Base-by-base conservation (phyloP, 2,329 filamentous ascomycete genomes). In the Ophiobolus disseminans region DNA sequence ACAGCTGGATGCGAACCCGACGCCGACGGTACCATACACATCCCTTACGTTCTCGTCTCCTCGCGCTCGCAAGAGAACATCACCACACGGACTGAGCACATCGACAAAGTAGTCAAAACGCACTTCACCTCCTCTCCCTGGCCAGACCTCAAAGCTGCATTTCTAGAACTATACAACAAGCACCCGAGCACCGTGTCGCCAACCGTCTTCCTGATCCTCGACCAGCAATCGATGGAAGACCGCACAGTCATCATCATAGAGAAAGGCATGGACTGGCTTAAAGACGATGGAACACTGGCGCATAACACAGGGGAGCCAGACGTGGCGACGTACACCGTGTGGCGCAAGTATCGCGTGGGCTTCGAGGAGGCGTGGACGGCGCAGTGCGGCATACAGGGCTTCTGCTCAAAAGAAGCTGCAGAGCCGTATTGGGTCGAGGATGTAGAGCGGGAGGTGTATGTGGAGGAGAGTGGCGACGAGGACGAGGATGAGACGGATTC, bases 221-320 rank as follows among this genome's bases (percentile, higher is more conserved):
- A 53, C 32, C 19, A 46, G 17, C 41, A 50, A 22, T 50, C 41
- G 13, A 40, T 22, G 11, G 31, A 48, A 14, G 50, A 54, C 25
- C 46, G 37, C 32, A 50, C 22, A 4, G 37, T 44, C 26, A 36
- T 49, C 23, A 35, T 49, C 31, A 42, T 54, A 14, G 14, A 54
- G 13, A 41, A 45, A 23, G 22, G 7, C 13, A 23, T 10, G 9
- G 19, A 13, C n/a, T 21, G 19, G 19, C 8, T 22, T 20, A 23
- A 19, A 6, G 13, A 5, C n/a, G 35, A 38, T 2, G 35, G 35
- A 1, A n/a, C 22, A n/a, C 8, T n/a, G 5, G 19, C 13, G 35
- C 5, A 31, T 31, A 11, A 11, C 16, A n/a, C 11, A 4, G 11
- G 11, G 13, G 8, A 9, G 19, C 19, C 19, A 3, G 35, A 38